Evolutionary conservation across 116 monocot species (phyloP), one percentile per base, ranked within the genome.

Genomic region (Dioscorea cayenensis): DNA sequence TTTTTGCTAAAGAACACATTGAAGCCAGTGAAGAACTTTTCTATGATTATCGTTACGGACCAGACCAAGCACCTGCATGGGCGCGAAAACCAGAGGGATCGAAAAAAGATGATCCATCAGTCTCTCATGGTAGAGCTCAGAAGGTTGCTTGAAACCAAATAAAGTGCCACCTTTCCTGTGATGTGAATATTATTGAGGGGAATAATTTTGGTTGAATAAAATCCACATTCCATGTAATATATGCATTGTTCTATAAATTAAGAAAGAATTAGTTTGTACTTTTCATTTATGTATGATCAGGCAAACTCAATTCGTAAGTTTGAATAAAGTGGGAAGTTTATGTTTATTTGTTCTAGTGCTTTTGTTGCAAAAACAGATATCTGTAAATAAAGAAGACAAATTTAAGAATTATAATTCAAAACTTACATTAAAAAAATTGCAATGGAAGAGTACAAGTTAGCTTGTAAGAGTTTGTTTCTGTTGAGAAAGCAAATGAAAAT

Each of bases 31-130:
- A 95, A 77, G 92, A 94, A 73, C 87, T 99, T 4, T 94, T 99
- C 78, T 99, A 99, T 66, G 99, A 99, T 65, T 99, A 99, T 49
- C 91, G 91, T 17, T 99, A 94, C 68, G 94, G 91, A 28, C 89
- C 87, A 51, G 91, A 99, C 71, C 87, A 89, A 28, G 99, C 99
- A 65, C 94, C 94, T 65, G 83, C 84, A 22, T 99, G 99, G 99
- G 99, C 99, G 11, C 69, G 89, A 43, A 99, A 85, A 64, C 94
- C 91, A 1, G 94, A 89, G 72, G 87, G 89, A 10, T 91, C 89
- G 7, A 94, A 89, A 60, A 83, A 80, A 72, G 94, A 94, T 18
- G 94, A 94, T 67, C 71, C 78, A 10, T 60, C 77, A 4, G 51
- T 68, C 52, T 81, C 87, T 72, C 78, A 87, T 70, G 70, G 71